Conservation (phyloP, 2,329 filamentous ascomycete species). For the Fusarium luffae region DNA sequence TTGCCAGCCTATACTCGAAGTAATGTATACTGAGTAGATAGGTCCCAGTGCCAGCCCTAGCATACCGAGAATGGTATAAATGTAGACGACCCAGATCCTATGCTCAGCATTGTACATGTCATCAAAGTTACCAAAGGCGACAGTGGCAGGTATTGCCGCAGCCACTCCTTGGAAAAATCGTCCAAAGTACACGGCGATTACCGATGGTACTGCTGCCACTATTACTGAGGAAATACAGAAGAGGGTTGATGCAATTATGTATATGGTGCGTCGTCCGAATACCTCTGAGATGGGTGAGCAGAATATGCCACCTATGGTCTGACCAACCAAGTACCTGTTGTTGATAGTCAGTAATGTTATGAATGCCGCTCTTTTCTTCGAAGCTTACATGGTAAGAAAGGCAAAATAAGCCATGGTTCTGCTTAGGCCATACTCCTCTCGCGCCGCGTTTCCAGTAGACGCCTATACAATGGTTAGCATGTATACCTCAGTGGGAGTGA, state of each 20-base stretch:
- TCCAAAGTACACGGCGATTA: not conserved
- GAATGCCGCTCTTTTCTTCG: not conserved
- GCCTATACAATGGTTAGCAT: not conserved
- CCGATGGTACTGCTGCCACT: not conserved
- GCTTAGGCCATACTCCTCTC: not conserved
- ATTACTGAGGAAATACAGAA: conserved; percentile 1
- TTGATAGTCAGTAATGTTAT: not conserved
- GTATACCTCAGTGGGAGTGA: too few species aligned
- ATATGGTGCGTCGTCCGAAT: conserved; percentile 4
- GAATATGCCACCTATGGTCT: conserved; percentile 6
- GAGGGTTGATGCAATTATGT: not conserved
- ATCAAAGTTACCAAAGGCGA: conserved; percentile 8
- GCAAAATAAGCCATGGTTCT: conserved; percentile 5
- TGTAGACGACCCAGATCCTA: conserved; percentile 17
- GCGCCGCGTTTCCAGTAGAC: not conserved
- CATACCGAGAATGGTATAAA: conserved; percentile 15
- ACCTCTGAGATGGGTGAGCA: conserved; percentile 7
- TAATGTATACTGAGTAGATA: conserved; percentile 7
- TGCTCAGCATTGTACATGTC: conserved; percentile 12
- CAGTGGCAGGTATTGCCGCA: conserved; percentile 8
- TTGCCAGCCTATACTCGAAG: conserved; percentile 12
- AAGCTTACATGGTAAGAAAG: conserved; percentile 3
- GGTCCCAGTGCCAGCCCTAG: not conserved
- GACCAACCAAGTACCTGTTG: not conserved
- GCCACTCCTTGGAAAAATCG: conserved; percentile 1